A percentile compares a stretch with the other conserved stretches of the same genome.
phyloP scores from a whole-genome alignment of 192 early-diverging fungal genomes.

The Diversispora eburnea region DNA sequence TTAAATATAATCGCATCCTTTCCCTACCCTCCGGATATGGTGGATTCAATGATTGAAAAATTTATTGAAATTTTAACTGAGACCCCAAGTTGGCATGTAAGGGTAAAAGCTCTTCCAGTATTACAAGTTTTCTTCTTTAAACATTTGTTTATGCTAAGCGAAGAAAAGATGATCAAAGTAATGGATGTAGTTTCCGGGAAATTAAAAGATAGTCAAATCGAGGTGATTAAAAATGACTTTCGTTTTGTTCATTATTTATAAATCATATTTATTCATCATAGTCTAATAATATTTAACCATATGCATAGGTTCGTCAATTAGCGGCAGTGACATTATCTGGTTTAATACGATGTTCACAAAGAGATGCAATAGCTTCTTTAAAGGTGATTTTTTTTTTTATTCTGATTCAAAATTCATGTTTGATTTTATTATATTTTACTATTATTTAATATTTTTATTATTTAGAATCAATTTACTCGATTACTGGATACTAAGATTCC shows the following conservation, averaged over 20 bases:
- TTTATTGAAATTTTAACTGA: constrained; percentile 52
- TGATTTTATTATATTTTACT: neutral
- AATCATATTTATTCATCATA: constrained; percentile 34
- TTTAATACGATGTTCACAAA: constrained; percentile 71
- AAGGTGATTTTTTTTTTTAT: constrained; percentile 33
- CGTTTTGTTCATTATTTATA: constrained; percentile 33
- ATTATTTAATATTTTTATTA: neutral
- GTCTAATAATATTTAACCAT: neutral
- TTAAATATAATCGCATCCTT: constrained; percentile 49
- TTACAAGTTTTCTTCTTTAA: constrained; percentile 86
- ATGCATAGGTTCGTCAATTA: constrained; percentile 61
- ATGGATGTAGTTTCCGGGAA: constrained; percentile 67
- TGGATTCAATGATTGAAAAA: constrained; percentile 50
- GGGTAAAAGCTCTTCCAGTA: constrained; percentile 73
- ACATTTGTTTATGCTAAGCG: constrained; percentile 69
- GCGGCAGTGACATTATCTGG: constrained; percentile 74
- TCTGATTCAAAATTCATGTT: neutral
- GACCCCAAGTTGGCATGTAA: constrained; percentile 73
- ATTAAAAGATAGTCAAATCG: constrained; percentile 83
- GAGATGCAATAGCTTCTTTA: constrained; percentile 57
- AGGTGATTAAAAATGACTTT: constrained; percentile 47
- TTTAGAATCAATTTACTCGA: constrained; percentile 35
- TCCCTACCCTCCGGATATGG: constrained; percentile 50
- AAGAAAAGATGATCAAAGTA: constrained; percentile 52
- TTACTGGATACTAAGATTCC: constrained; percentile 46